Percentiles rank a stretch among this genome's conserved stretches.
Evolutionary conservation across 2,329 filamentous ascomycete species (phyloP).

Genomic region (Nakataea oryzae): DNA sequence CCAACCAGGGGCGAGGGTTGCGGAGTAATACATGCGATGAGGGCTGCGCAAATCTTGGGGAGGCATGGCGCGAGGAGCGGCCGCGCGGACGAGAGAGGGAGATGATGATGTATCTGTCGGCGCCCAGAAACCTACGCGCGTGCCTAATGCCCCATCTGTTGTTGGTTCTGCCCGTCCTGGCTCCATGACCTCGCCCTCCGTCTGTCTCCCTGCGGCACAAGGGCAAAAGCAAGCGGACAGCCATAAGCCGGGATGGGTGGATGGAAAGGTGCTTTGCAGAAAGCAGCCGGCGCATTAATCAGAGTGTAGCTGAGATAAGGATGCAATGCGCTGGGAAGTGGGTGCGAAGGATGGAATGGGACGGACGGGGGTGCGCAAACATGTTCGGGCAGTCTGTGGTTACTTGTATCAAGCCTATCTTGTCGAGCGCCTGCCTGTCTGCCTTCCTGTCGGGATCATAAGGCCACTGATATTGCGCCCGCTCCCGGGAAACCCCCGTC

Average conservation of each 20-base stretch:
- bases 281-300: neutral
- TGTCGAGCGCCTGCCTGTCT: neutral
- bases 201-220: neutral
- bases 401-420: neutral
- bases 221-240: too few relatives aligned
- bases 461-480: neutral
- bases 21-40: too few relatives aligned
- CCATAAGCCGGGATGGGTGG: too few relatives aligned
- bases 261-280: too few relatives aligned
- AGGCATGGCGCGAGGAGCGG: neutral
- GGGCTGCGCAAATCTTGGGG: neutral
- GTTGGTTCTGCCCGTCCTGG: neutral
- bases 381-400: neutral
- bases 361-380: too few relatives aligned
- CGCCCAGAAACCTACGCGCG: neutral
- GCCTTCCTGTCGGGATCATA: neutral
- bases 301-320: neutral
- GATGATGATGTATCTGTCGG: too few relatives aligned
- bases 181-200: too few relatives aligned
- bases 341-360: neutral
- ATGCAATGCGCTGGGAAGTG: neutral
- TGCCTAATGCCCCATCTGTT: neutral
- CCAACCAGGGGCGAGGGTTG: neutral
- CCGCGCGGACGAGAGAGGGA: too few relatives aligned
- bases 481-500: neutral